A percentile compares a stretch with the other conserved stretches of the same genome.
Evolutionary conservation across 129 eudicot species (phyloP).

Genomic region (Mikania micrantha): DNA sequence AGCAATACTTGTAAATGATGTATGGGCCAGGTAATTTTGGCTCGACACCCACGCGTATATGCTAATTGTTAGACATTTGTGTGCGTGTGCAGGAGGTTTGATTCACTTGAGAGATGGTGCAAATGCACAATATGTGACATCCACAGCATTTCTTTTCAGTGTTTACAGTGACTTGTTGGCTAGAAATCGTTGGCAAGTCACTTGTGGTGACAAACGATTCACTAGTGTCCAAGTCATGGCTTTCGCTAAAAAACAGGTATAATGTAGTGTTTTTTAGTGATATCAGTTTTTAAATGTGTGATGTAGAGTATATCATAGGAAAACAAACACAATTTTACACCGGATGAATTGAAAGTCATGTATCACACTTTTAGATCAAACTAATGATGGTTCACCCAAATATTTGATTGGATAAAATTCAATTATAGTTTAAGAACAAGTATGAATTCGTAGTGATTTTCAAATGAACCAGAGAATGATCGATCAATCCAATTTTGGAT

Average conservation of each 20-base stretch:
- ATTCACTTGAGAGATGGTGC: conserved; percentile 85
- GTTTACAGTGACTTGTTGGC: conserved; percentile 59
- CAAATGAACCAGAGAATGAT: too few species aligned
- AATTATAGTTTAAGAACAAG: too few species aligned
- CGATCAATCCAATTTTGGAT: too few species aligned
- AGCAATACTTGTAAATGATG: background rate
- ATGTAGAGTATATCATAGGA: too few species aligned
- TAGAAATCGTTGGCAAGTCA: conserved; percentile 33
- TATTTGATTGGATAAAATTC: too few species aligned
- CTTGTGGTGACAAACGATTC: conserved; percentile 53
- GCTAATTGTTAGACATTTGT: background rate
- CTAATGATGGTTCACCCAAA: too few species aligned
- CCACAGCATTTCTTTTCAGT: conserved; percentile 55
- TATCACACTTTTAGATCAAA: too few species aligned
- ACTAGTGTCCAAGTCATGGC: conserved; percentile 26
- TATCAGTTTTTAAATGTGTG: too few species aligned
- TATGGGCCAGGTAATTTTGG: background rate
- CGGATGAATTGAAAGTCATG: too few species aligned
- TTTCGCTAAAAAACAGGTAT: conserved; percentile 82
- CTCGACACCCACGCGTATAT: background rate
- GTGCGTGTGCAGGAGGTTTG: conserved; percentile 68
- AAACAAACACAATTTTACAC: too few species aligned
- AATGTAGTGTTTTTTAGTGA: too few species aligned
- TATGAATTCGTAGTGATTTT: too few species aligned
- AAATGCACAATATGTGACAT: conserved; percentile 76